These are phyloP conservation scores for Penicillium sclerotigenum DNA, from an alignment of 2,329 filamentous ascomycete species.

Conservation along the genomic window DNA sequence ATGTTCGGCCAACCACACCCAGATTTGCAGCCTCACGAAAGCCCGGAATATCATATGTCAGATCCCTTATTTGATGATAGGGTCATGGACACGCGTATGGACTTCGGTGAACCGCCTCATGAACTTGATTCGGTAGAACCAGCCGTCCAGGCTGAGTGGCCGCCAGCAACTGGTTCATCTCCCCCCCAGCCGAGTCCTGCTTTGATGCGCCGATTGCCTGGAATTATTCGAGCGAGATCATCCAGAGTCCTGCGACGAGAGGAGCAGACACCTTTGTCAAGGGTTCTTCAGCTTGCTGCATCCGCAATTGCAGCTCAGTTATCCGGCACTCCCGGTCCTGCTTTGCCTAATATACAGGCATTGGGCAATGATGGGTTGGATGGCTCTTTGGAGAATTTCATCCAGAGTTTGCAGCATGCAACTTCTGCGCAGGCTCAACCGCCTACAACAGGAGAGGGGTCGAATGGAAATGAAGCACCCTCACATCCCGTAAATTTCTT, in stretches of 20 bases:
- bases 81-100: constrained; percentile 41
- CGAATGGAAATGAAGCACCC: constrained; percentile 41
- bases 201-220: constrained; percentile 40
- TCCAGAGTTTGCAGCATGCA: constrained; percentile 61
- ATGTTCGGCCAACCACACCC: constrained; percentile 42
- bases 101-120: constrained; percentile 39
- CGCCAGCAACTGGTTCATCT: constrained; percentile 28
- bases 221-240: constrained; percentile 51
- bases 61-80: constrained; percentile 25
- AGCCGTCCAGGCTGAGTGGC: constrained; percentile 31
- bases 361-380: constrained; percentile 56
- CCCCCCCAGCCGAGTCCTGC: constrained; percentile 29
- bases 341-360: constrained; percentile 54
- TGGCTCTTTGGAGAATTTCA: constrained; percentile 61
- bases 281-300: constrained; percentile 61
- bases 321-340: constrained; percentile 58
- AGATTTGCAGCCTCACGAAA: constrained; percentile 24
- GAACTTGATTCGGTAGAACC: constrained; percentile 45
- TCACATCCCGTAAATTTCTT: constrained; percentile 63
- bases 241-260: constrained; percentile 54
- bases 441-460: constrained; percentile 31
- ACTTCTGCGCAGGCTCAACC: constrained; percentile 55
- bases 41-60: constrained; percentile 29
- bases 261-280: constrained; percentile 61
- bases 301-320: constrained; percentile 63